Evolutionary conservation across 768 basidiomycete species (phyloP).

Genomic region (Boletus tomentosulus): DNA sequence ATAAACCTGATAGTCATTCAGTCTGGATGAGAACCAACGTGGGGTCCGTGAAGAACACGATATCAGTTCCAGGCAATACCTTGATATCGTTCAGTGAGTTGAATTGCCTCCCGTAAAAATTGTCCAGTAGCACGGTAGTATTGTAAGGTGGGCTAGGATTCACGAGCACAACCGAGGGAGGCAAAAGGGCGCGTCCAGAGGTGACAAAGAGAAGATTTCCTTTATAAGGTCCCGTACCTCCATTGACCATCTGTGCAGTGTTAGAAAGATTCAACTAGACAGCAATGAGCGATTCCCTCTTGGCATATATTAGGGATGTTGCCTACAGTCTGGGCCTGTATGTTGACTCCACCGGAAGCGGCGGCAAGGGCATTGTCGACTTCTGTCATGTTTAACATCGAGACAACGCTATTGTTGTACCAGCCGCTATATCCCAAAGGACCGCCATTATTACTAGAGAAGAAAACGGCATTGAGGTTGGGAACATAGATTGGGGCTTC

Average conservation of each 20-base stretch:
- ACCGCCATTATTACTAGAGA: conserved; percentile 68
- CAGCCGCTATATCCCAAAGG: conserved; percentile 59
- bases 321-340: conserved; percentile 43
- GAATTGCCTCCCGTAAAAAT: conserved; percentile 78
- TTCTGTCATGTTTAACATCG: conserved; percentile 57
- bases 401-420: conserved; percentile 58
- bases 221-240: conserved; percentile 60
- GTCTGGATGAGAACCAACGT: conserved; percentile 38
- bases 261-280: conserved; percentile 54
- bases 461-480: conserved; percentile 65
- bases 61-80: conserved; percentile 60
- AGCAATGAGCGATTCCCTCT: conserved; percentile 1
- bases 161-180: conserved; percentile 61
- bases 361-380: conserved; percentile 44
- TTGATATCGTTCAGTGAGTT: conserved; percentile 81
- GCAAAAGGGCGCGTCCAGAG: conserved; percentile 59
- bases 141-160: conserved; percentile 64
- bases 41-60: conserved; percentile 74
- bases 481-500: conserved; percentile 71
- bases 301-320: not conserved
- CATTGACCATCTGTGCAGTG: conserved; percentile 66
- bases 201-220: conserved; percentile 57
- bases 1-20: not conserved
- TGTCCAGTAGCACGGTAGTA: conserved; percentile 67
- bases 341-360: conserved; percentile 38